Conservation (phyloP, 1,284 basidiomycete species). For the Pulveroboletus ridleyi region DNA sequence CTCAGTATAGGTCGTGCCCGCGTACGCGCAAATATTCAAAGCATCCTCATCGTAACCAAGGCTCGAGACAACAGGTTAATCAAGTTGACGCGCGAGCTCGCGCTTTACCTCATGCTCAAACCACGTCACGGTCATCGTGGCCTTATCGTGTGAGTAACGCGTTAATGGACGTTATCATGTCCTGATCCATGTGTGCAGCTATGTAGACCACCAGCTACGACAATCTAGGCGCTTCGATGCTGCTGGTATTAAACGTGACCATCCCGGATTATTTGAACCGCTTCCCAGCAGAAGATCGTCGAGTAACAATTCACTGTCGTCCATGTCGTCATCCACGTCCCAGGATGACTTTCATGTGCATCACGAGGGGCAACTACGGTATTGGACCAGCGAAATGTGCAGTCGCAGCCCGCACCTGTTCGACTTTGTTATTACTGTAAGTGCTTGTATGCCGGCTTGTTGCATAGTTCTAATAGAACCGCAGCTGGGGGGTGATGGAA, state of each 20-base stretch:
- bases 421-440: constrained; percentile 96
- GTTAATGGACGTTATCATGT: constrained; percentile 16
- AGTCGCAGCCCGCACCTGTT: constrained; percentile 91
- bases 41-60: constrained; percentile 96
- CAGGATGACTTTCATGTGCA: constrained; percentile 44
- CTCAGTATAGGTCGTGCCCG: constrained; percentile 80
- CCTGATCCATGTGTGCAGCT: constrained; percentile 52
- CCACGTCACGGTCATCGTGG: constrained; percentile 70
- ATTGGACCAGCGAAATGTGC: constrained; percentile 99
- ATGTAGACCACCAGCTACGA: constrained; percentile 95
- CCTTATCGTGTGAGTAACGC: constrained; percentile 71
- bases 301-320: constrained; percentile 64
- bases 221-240: constrained; percentile 95
- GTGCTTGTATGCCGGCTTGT: constrained; percentile 37
- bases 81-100: constrained; percentile 92
- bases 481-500: constrained; percentile 97
- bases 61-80: constrained; percentile 97
- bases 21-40: constrained; percentile 92
- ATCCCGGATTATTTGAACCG: constrained; percentile 91
- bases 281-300: constrained; percentile 77
- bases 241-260: constrained; percentile 82
- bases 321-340: constrained; percentile 47
- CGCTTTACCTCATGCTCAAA: constrained; percentile 93
- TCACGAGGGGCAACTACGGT: constrained; percentile 92
- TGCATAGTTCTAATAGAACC: constrained; percentile 19